Evolutionary conservation across 2,329 filamentous ascomycete species (phyloP), one percentile per base, ranked within the genome.

Genomic region (Lasiodiplodia gonubiensis): DNA sequence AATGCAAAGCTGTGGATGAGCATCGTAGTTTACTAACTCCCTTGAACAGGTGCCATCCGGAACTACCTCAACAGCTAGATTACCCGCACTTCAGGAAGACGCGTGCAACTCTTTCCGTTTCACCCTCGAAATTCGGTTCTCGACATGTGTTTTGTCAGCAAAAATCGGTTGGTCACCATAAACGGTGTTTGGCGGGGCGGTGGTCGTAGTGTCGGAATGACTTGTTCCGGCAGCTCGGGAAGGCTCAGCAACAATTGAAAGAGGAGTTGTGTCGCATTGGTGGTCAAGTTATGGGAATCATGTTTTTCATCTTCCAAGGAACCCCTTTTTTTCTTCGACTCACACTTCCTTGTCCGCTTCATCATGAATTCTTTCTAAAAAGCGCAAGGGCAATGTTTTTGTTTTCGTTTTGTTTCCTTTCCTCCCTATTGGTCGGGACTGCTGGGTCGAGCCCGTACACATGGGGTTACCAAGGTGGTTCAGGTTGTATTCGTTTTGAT

Each of bases 41-140:
- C 27, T 21, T 60, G 10, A 23, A 35, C 52, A 67, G 64, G 78
- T 35, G 78, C 78, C 42, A 76, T 80, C 16, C 71, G 77, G 42
- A 79, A 75, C 71, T 80, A 80, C 69, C 70, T 80, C 70, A 79
- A 80, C 73, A 78, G 77, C 69, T 79, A 77, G 37, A 63, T 63
- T 59, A 25, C 25, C 25, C 10, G 11, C 25, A 11, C 53, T 21
- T 10, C 18, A 5, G 4, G 27, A 51, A 51, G 46, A 63, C 42
- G 49, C 46, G 59, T 51, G 35, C 21, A 21, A 5, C 42, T 46
- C 18, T 30, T 49, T 60, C 21, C 27, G 10, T 37, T 23, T 16
- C 59, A 6, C 27, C 37, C 18, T 21, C 23, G 27, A 63, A 30
- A 21, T 63, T 37, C 59, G 59, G 18, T 63, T 63, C 59, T 49